These are phyloP conservation scores for Rutidosis leptorrhynchoides DNA, from an alignment of 129 eudicot species.

Conservation along the genomic window DNA sequence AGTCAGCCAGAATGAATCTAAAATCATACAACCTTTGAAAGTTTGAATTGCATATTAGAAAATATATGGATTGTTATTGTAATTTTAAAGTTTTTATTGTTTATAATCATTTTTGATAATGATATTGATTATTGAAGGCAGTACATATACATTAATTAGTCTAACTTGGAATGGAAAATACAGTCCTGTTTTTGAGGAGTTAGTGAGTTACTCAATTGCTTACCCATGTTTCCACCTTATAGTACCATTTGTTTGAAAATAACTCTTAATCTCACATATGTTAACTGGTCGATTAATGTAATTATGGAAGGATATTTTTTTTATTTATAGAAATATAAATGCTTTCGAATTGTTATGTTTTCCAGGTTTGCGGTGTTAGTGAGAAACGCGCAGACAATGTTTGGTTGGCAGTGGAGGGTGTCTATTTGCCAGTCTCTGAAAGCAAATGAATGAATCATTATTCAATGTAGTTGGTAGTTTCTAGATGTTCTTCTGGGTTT, in stretches of 20 bases:
- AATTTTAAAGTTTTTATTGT: background rate
- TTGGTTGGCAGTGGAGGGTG: constrained; percentile 98
- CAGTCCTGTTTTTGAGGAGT: background rate
- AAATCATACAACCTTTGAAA: background rate
- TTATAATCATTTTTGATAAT: too few species aligned
- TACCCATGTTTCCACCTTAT: background rate
- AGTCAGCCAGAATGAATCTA: background rate
- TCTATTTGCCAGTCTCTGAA: constrained; percentile 65
- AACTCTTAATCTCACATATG: background rate
- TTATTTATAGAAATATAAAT: too few species aligned
- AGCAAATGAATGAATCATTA: constrained; percentile 41
- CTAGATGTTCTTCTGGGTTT: constrained; percentile 7
- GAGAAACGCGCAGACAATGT: constrained; percentile 80
- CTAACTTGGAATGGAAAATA: background rate
- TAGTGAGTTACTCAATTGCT: too few species aligned
- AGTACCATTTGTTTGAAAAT: background rate
- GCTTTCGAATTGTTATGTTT: too few species aligned
- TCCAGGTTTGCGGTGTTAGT: constrained; percentile 86
- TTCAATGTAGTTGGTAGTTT: constrained; percentile 7
- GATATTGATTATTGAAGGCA: background rate
- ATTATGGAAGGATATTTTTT: background rate
- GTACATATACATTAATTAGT: background rate
- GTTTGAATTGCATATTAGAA: too few species aligned
- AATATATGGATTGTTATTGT: background rate
- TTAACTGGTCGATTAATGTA: too few species aligned